A percentile compares a stretch with the other conserved stretches of the same genome.
phyloP scores from a whole-genome alignment of 2,329 filamentous ascomycete genomes.

The Aureobasidium leucospermi region DNA sequence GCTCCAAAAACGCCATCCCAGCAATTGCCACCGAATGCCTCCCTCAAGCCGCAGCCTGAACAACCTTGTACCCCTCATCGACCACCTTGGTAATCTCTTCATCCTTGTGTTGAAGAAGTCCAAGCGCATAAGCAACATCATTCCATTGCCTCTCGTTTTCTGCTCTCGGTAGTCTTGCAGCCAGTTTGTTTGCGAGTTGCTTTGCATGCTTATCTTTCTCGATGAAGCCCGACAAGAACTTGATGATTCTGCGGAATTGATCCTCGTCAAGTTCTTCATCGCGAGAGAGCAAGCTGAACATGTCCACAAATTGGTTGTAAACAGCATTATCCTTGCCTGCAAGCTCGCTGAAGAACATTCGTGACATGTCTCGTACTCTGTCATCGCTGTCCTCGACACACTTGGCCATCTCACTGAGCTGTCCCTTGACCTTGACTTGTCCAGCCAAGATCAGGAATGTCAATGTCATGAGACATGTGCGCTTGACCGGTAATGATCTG shows the following conservation, averaged over 20 bases:
- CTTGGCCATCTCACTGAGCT: constrained; percentile 98
- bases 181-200: constrained; percentile 86
- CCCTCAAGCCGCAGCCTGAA: constrained; percentile 34
- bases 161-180: constrained; percentile 74
- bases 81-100: constrained; percentile 77
- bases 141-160: constrained; percentile 96
- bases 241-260: constrained; percentile 75
- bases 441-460: constrained; percentile 96
- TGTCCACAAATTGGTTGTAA: constrained; percentile 99
- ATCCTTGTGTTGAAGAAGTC: constrained; percentile 84
- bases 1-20: background rate
- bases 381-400: constrained; percentile 95
- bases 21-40: background rate
- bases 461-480: constrained; percentile 95
- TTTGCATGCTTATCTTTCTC: constrained; percentile 99
- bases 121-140: constrained; percentile 88
- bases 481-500: constrained; percentile 79
- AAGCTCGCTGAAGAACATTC: constrained; percentile 98
- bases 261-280: constrained; percentile 77
- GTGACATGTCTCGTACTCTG: constrained; percentile 82
- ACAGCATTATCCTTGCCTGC: constrained; percentile 98
- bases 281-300: constrained; percentile 88
- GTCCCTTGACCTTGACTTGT: constrained; percentile 98
- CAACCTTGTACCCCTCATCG: constrained; percentile 60
- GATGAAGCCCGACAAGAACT: constrained; percentile 90